Evolutionary conservation across 768 basidiomycete species (phyloP).

Genomic region (Hebeloma cylindrosporum): DNA sequence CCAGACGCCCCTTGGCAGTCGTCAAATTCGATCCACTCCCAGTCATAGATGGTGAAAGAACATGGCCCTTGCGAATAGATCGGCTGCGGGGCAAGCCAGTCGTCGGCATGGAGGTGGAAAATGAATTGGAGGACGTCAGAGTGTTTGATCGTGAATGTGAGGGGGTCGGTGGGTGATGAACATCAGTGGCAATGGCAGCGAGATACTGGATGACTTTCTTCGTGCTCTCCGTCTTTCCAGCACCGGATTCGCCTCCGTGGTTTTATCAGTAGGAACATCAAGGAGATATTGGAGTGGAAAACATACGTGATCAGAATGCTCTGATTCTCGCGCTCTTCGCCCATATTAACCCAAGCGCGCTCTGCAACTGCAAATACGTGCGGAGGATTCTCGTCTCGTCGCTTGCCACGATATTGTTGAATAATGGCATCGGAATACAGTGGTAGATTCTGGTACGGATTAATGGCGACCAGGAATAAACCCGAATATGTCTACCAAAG

Average conservation of each 20-base stretch:
- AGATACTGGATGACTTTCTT: constrained; percentile 99
- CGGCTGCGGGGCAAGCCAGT: constrained; percentile 68
- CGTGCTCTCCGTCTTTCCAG: constrained; percentile 98
- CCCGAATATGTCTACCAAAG: constrained; percentile 86
- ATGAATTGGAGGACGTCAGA: constrained; percentile 48
- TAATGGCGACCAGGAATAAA: constrained; percentile 96
- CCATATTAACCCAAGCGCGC: constrained; percentile 98
- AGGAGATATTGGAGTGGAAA: background rate
- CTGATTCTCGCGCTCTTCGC: constrained; percentile 95
- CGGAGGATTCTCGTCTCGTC: constrained; percentile 90
- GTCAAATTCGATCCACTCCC: constrained; percentile 46
- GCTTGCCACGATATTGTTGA: constrained; percentile 86
- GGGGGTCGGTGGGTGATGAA: constrained; percentile 51
- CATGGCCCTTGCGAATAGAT: constrained; percentile 54
- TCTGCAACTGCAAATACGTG: constrained; percentile 98
- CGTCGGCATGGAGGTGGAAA: constrained; percentile 54
- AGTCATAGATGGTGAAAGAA: constrained; percentile 43
- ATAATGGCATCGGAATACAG: constrained; percentile 88
- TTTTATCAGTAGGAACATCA: constrained; percentile 2
- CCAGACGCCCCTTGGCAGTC: constrained; percentile 74
- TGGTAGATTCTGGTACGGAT: constrained; percentile 91
- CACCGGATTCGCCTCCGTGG: constrained; percentile 92
- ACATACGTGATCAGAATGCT: constrained; percentile 96
- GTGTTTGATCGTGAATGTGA: constrained; percentile 72
- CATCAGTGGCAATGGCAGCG: constrained; percentile 91